Evolutionary conservation across 345 rosid genomes (phyloP), one percentile per base, ranked within the genome.

Genomic region (Salix arbutifolia): DNA sequence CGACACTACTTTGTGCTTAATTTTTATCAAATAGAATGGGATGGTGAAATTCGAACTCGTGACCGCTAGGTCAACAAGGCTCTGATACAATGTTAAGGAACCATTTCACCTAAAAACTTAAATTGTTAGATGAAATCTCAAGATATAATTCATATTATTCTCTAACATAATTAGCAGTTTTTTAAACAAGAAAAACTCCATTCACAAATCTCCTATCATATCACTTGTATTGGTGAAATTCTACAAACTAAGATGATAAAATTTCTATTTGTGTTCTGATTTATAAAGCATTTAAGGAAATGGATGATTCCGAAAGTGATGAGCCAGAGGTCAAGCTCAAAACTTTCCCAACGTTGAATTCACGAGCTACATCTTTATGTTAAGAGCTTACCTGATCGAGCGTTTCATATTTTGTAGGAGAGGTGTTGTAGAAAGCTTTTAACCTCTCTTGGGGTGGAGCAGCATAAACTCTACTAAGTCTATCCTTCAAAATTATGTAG

Each of bases 401-500:
- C n/a, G 95, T 83, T 85, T 94, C 98, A 73, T 82, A 94, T 83
- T 92, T 94, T 42, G 95, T 86, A 67, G 99, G 97, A 4, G 92
- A 81, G 31, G 93, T 94, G 79, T 86, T 83, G 74, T 89, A 91
- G 71, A 91, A 67, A 4, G 87, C 74, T 78, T 91, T 92, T 60
- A 85, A 74, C 81, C 98, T 92, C 77, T 94, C 96, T 42, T 86
- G 73, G 0, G 95, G 97, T 28, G 86, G 95, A 82, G 90, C 97
- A 67, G 88, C 93, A 77, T 92, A 94, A 3, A 89, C 80, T 84
- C 99, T 87, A 69, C 97, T 92, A 53, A 91, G 79, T 84, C 86
- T 92, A 21, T 85, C 75, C 76, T 85, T 83, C 81, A 91, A 77
- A 26, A 91, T 81, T 42, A 95, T 90, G 80, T 86, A 70, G 8